Evolutionary conservation across 805 yeast species (phyloP), one percentile per base, ranked within the genome.

Genomic region (Maudiozyma bulderi): DNA sequence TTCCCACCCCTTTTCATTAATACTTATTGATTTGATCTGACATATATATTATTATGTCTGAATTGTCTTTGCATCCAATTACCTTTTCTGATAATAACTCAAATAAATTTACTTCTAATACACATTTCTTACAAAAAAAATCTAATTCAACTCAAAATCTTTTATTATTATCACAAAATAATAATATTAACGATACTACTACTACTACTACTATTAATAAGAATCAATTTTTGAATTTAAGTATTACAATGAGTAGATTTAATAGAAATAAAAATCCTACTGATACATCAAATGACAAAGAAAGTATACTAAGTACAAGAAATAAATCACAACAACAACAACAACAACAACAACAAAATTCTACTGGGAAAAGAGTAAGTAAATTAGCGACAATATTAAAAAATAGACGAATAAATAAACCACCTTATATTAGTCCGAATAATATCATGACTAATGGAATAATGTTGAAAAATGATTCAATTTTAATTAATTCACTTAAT

Each of bases 341-440:
- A 32, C 29, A 33, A n/a, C 43, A 33, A 26, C 33, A 15, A 14
- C 28, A 26, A 10, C 14, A 26, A 40, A 41, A 40, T 20, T 2
- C 26, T 20, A 4, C 26, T 20, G 26, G 26, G 26, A 20, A 20
- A 20, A 20, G 26, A 20, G 26, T 20, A 20, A 20, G 26, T 4
- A 20, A 20, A 20, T 20, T 29, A 15, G 29, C 42, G 3, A 8
- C 30, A n/a, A 9, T 39, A 10, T 8, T 13, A 26, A 45, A 44
- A 6, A 62, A 60, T 47, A 59, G 60, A 52, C 62, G 65, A 50
- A 47, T 56, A 47, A 54, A 56, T 14, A 53, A 53, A 40, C 44
- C 28, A 44, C 50, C 37, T 47, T 47, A 20, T 37, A 42, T 41
- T 26, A 41, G 26, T 33, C 26, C 42, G 3, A 20, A 20, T 20